Conservation (phyloP, 2,329 filamentous ascomycete species). For the Cladorrhinum sp. region DNA sequence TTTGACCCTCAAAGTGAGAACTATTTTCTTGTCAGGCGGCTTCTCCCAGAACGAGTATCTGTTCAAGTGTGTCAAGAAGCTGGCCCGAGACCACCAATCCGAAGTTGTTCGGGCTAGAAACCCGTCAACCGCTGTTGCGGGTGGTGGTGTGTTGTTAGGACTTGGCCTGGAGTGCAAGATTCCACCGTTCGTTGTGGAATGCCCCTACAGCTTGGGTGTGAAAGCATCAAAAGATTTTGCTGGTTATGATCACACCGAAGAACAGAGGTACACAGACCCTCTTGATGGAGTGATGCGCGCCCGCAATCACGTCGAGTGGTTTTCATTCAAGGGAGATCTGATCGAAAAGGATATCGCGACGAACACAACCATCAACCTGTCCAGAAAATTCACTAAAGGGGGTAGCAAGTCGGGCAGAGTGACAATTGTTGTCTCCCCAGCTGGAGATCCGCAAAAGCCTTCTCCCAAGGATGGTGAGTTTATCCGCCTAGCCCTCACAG, state of each 20-base stretch:
- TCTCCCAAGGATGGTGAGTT: neutral
- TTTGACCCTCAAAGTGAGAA: neutral
- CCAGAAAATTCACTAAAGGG: conserved; percentile 9
- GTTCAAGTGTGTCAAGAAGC: conserved; percentile 7
- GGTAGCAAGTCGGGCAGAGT: neutral
- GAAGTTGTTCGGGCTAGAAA: neutral
- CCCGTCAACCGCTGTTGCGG: conserved; percentile 21
- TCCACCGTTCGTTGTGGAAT: conserved; percentile 8
- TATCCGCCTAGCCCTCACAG: neutral
- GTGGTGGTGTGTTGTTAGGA: conserved; percentile 21
- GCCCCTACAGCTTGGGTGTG: conserved; percentile 13
- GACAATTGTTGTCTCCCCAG: neutral
- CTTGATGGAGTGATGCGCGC: conserved; percentile 12
- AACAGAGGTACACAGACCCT: conserved; percentile 18
- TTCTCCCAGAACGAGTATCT: conserved; percentile 23
- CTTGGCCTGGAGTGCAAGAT: conserved; percentile 17
- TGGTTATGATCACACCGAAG: conserved; percentile 8
- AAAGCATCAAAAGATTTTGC: conserved; percentile 10
- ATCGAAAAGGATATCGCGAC: conserved; percentile 8
- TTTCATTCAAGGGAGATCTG: conserved; percentile 21
- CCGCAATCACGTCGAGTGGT: conserved; percentile 20
- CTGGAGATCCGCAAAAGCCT: neutral
- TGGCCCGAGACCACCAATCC: neutral
- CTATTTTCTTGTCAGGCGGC: conserved; percentile 23
- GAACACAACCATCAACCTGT: conserved; percentile 7